These are phyloP conservation scores for Dendrobium officinale DNA, from an alignment of 106 monocot species.

Conservation along the genomic window DNA sequence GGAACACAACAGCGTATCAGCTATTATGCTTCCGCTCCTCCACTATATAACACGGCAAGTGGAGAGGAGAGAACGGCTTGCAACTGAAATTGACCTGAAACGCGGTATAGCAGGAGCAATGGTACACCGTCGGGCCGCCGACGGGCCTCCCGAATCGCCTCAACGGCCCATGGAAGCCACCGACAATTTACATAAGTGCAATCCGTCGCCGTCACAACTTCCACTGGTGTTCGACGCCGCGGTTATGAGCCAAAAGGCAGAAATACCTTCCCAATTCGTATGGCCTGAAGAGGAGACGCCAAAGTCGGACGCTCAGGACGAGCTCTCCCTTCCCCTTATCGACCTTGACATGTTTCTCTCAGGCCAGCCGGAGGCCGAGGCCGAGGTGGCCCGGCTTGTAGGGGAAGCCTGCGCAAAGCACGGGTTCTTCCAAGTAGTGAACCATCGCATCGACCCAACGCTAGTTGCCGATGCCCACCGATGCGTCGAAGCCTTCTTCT, in stretches of 20 bases:
- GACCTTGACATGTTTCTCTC: constrained; percentile 36
- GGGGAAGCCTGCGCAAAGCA: constrained; percentile 55
- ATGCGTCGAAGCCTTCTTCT: constrained; percentile 61
- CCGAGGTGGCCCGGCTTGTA: constrained; percentile 21
- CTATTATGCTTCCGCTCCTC: background rate
- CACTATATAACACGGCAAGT: background rate
- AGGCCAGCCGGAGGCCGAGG: constrained; percentile 11
- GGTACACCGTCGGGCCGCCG: background rate
- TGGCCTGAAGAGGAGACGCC: constrained; percentile 69
- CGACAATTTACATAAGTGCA: background rate
- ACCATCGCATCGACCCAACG: constrained; percentile 55
- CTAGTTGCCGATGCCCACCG: constrained; percentile 60
- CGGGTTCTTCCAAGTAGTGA: constrained; percentile 91
- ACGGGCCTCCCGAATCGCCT: background rate
- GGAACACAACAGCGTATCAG: too few relatives aligned
- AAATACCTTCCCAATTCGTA: constrained; percentile 56
- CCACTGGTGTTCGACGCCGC: constrained; percentile 35
- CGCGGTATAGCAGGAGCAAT: background rate
- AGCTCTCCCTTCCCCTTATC: constrained; percentile 61
- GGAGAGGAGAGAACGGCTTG: background rate
- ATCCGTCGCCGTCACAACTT: background rate
- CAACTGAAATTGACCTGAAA: background rate
- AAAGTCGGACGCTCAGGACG: constrained; percentile 31
- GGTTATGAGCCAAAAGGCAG: constrained; percentile 20
- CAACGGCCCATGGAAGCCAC: background rate